Base-by-base conservation (phyloP, 805 yeast genomes). In the Wickerhamiella vanderwaltii region DNA sequence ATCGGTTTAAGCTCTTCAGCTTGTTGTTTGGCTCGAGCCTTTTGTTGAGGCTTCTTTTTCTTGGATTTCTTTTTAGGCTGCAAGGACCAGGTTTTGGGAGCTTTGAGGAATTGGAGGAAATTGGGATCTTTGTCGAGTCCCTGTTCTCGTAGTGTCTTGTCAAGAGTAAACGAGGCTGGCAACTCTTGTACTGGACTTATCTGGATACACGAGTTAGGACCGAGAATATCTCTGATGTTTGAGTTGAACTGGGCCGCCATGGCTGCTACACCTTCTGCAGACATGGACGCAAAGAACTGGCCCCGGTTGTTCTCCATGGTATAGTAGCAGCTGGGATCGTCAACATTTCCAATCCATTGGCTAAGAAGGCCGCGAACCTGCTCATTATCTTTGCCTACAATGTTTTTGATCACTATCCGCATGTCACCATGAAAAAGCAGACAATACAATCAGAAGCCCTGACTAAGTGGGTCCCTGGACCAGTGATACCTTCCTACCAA, bases 351-450 rank as follows among this genome's bases (percentile, higher is more conserved):
- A 5, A 29, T n/a, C 29, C 32, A 20, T 16, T 29, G 17, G 2
- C 17, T 19, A 6, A 26, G 28, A 22, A 38, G n/a, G 16, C 24
- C 9, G 17, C 13, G 13, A 3, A n/a, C 22, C 12, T 38, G 35
- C 16, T 18, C 5, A n/a, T 38, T 17, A 12, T 19, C 29, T 17
- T 15, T 9, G 5, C 11, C 15, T 13, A 23, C 22, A 9, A 30
- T 38, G 28, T 38, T 38, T 20, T 25, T 32, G 2, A 38, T 35
- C 17, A 30, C 41, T 13, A 38, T 30, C 35, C 41, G 28, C 41
- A 38, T 38, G 28, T 16, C 13, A 12, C 3, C 26, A 34, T 3
- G 29, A 23, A 11, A 23, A 11, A 11, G 11, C 26, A 23, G 11
- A 23, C 26, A 7, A 23, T 7, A n/a, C n/a, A n/a, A n/a, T n/a